phyloP scores from a whole-genome alignment of 768 basidiomycete species.

The Neoboletus magnificus region DNA sequence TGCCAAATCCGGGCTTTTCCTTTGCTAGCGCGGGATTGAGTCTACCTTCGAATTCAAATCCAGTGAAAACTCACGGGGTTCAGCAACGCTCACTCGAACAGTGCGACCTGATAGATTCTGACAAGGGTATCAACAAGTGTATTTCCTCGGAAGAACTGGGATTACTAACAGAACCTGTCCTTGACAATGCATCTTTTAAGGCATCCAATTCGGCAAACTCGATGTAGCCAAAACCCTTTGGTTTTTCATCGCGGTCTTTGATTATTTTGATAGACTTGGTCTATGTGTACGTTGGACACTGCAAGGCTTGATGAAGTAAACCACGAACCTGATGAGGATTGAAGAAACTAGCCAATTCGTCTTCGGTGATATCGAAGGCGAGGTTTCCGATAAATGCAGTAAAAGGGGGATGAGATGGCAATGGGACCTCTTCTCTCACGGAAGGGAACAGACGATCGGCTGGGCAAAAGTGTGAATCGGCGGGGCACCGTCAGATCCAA shows the following conservation, averaged over 20 bases:
- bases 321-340: slow-evolving; percentile 51
- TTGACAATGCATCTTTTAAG: slow-evolving; percentile 77
- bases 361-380: slow-evolving; percentile 86
- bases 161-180: slow-evolving; percentile 61
- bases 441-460: slow-evolving; percentile 57
- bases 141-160: not conserved
- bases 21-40: slow-evolving; percentile 53
- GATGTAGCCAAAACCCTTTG: slow-evolving; percentile 97
- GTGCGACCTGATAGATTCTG: slow-evolving; percentile 74
- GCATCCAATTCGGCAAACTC: slow-evolving; percentile 89
- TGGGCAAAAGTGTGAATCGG: slow-evolving; percentile 23
- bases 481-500: slow-evolving; percentile 2
- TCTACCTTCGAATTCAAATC: not conserved
- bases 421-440: slow-evolving; percentile 86
- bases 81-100: slow-evolving; percentile 91
- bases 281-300: slow-evolving; percentile 34
- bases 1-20: slow-evolving; percentile 61
- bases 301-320: not conserved
- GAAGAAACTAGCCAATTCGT: slow-evolving; percentile 82
- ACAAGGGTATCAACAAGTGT: not conserved
- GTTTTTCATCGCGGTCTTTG: slow-evolving; percentile 87
- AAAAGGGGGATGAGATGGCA: slow-evolving; percentile 92
- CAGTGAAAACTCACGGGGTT: slow-evolving; percentile 72
- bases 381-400: slow-evolving; percentile 98
- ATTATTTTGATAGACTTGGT: slow-evolving; percentile 89